Conservation (phyloP, 2,329 filamentous ascomycete species). For the Colletotrichum truncatum region DNA sequence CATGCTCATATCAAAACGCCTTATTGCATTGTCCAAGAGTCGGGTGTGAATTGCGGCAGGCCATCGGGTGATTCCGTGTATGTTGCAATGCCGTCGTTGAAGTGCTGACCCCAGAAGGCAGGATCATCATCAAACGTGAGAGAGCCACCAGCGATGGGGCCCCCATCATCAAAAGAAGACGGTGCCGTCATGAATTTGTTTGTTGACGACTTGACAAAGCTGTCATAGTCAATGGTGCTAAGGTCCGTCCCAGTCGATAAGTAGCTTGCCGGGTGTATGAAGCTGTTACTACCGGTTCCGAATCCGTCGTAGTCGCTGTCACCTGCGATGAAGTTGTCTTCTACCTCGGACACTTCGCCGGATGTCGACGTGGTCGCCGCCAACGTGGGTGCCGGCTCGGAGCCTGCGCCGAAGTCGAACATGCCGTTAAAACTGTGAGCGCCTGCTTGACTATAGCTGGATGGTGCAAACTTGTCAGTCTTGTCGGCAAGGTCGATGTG, state of each 20-base stretch:
- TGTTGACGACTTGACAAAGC: constrained; percentile 61
- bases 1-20: constrained; percentile 5
- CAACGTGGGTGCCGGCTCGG: constrained; percentile 63
- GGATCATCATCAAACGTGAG: constrained; percentile 62
- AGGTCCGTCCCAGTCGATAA: constrained; percentile 59
- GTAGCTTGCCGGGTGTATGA: constrained; percentile 30
- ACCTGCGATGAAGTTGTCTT: constrained; percentile 62
- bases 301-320: constrained; percentile 59
- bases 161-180: constrained; percentile 47
- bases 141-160: constrained; percentile 49
- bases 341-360: constrained; percentile 73
- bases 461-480: constrained; percentile 59
- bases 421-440: constrained; percentile 59
- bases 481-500: constrained; percentile 57
- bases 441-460: constrained; percentile 63
- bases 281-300: constrained; percentile 55
- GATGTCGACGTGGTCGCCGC: constrained; percentile 69
- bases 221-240: constrained; percentile 62
- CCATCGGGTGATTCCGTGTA: constrained; percentile 43
- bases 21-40: constrained; percentile 27
- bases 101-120: constrained; percentile 59
- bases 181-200: constrained; percentile 54
- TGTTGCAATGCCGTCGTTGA: constrained; percentile 41
- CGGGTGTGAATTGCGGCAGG: constrained; percentile 18
- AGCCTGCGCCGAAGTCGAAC: constrained; percentile 61